Conservation (phyloP, 2,329 filamentous ascomycete species). For the Mycosphaerelloides madeirae region DNA sequence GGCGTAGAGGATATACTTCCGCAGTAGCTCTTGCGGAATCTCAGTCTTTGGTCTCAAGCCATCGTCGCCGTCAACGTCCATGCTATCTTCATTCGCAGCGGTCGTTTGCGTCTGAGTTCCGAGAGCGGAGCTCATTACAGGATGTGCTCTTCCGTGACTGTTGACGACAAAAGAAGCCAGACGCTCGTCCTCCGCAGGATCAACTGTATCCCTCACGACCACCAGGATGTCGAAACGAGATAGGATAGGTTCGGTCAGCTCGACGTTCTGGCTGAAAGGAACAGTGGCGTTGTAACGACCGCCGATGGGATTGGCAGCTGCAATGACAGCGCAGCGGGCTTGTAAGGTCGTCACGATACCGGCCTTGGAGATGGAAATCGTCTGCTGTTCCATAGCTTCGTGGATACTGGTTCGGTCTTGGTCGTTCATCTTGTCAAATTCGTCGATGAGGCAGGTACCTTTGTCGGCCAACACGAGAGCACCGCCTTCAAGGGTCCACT, state of each 20-base stretch:
- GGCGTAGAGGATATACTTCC: slow-evolving; percentile 96
- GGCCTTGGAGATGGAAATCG: slow-evolving; percentile 97
- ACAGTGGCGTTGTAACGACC: slow-evolving; percentile 95
- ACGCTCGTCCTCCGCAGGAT: slow-evolving; percentile 86
- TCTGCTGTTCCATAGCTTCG: slow-evolving; percentile 99
- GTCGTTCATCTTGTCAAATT: slow-evolving; percentile 99
- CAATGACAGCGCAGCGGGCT: slow-evolving; percentile 91
- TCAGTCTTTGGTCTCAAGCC: slow-evolving; percentile 56
- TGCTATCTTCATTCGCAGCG: slow-evolving; percentile 50
- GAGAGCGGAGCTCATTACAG: slow-evolving; percentile 41
- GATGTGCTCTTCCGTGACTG: slow-evolving; percentile 87
- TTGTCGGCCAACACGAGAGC: slow-evolving; percentile 91
- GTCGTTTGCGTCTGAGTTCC: slow-evolving; percentile 33
- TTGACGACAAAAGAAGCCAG: slow-evolving; percentile 92
- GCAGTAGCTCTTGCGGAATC: slow-evolving; percentile 82
- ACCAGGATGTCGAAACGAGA: slow-evolving; percentile 97
- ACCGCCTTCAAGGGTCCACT: slow-evolving; percentile 96
- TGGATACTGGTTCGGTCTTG: slow-evolving; percentile 97
- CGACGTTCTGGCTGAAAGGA: slow-evolving; percentile 92
- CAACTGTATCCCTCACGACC: slow-evolving; percentile 91
- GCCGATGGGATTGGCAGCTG: slow-evolving; percentile 92
- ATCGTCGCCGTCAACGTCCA: slow-evolving; percentile 54
- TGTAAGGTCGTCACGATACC: slow-evolving; percentile 97
- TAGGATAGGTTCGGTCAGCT: slow-evolving; percentile 92
- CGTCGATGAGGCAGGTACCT: slow-evolving; percentile 92